These are phyloP conservation scores for Phytophthora foliorum DNA, from an alignment of 352 stramenopile species.

Conservation along the genomic window DNA sequence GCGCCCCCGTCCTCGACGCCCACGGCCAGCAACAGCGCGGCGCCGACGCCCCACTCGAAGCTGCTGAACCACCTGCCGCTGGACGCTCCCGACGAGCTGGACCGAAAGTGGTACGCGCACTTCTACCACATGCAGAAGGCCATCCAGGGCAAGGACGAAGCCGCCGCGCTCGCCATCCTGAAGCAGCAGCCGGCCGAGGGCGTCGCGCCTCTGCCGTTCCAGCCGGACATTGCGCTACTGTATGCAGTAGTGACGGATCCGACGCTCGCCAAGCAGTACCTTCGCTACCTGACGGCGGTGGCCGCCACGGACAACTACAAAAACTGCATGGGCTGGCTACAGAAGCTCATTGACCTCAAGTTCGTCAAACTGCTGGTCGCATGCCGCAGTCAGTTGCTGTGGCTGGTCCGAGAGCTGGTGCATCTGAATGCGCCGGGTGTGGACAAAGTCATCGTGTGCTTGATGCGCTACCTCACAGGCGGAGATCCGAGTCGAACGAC, in stretches of 20 bases:
- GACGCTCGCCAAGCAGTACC: slow-evolving; percentile 75
- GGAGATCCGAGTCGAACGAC: slow-evolving; percentile 78
- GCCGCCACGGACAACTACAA: slow-evolving; percentile 74
- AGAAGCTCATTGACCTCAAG: slow-evolving; percentile 87
- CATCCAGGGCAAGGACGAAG: slow-evolving; percentile 79
- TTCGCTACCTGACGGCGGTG: slow-evolving; percentile 76
- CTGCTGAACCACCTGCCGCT: slow-evolving; percentile 77
- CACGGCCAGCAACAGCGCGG: slow-evolving; percentile 27
- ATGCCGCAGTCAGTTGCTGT: slow-evolving; percentile 83
- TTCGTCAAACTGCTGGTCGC: slow-evolving; percentile 82
- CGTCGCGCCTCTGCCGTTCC: slow-evolving; percentile 60
- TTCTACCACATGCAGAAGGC: slow-evolving; percentile 90
- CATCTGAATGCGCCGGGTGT: slow-evolving; percentile 75
- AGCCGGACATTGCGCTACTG: slow-evolving; percentile 81
- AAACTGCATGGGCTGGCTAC: slow-evolving; percentile 77
- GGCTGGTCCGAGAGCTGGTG: slow-evolving; percentile 83
- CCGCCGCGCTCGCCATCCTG: slow-evolving; percentile 56
- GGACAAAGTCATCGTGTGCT: slow-evolving; percentile 79
- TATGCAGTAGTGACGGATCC: slow-evolving; percentile 85
- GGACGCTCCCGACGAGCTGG: slow-evolving; percentile 80
- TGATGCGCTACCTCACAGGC: slow-evolving; percentile 79
- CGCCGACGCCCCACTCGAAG: slow-evolving; percentile 68
- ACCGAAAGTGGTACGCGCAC: slow-evolving; percentile 89
- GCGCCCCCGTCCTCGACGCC: slow-evolving; percentile 41
- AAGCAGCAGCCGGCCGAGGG: slow-evolving; percentile 62